A percentile compares a stretch with the other conserved stretches of the same genome.
These are phyloP conservation scores for Mycogone perniciosa DNA, from an alignment of 2,329 filamentous ascomycete genomes.

Conservation along the genomic window DNA sequence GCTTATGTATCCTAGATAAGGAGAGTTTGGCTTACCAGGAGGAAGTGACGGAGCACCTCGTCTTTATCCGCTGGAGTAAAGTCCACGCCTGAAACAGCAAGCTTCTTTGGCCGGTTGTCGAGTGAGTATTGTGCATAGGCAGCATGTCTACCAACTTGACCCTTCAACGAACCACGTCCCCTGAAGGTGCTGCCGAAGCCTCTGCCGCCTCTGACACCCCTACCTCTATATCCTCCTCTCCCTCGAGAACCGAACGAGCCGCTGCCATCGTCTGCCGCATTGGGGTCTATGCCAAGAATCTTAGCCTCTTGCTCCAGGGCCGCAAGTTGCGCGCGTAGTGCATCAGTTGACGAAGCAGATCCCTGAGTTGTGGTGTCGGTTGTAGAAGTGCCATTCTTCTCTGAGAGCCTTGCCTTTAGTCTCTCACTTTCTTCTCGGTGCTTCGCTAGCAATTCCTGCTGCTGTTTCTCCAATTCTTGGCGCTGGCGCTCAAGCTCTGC, in stretches of 20 bases:
- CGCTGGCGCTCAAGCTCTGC: slow-evolving; percentile 57
- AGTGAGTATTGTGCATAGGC: slow-evolving; percentile 60
- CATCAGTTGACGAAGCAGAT: slow-evolving; percentile 43
- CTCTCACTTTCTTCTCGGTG: slow-evolving; percentile 62
- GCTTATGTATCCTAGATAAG: background rate
- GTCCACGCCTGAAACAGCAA: slow-evolving; percentile 58
- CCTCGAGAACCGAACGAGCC: slow-evolving; percentile 23
- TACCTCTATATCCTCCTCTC: slow-evolving; percentile 35
- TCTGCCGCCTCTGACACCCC: slow-evolving; percentile 29
- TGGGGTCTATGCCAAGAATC: slow-evolving; percentile 60
- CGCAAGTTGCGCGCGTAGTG: slow-evolving; percentile 64
- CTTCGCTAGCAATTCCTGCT: slow-evolving; percentile 53
- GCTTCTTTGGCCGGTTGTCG: slow-evolving; percentile 67
- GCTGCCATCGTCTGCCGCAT: slow-evolving; percentile 40
- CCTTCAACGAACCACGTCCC: slow-evolving; percentile 34
- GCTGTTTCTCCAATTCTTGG: slow-evolving; percentile 58
- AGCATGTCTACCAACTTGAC: slow-evolving; percentile 43
- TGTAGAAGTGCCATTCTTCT: slow-evolving; percentile 23
- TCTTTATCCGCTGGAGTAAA: slow-evolving; percentile 57
- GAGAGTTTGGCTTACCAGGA: slow-evolving; percentile 50
- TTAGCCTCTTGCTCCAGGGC: slow-evolving; percentile 68
- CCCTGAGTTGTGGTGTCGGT: slow-evolving; percentile 10
- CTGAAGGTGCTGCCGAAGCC: slow-evolving; percentile 24
- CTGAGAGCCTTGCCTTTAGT: slow-evolving; percentile 48
- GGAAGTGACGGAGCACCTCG: slow-evolving; percentile 63